Percentiles rank a stretch among this genome's conserved stretches.
phyloP scores from a whole-genome alignment of 768 basidiomycete species.

The Boletus eberwhitei region DNA sequence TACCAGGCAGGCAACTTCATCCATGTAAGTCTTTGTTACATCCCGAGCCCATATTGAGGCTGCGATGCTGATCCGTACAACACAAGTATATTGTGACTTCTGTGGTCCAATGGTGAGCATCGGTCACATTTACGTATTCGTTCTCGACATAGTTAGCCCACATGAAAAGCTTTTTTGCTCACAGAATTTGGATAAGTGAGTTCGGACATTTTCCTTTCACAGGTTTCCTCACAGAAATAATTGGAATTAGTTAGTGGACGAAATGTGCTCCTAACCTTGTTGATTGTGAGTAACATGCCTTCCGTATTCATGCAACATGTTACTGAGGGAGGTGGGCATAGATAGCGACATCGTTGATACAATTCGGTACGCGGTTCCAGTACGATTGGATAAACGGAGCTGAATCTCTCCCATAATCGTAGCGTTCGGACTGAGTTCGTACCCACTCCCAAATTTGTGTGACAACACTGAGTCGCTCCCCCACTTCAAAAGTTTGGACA shows the following conservation, averaged over 20 bases:
- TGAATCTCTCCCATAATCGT: neutral
- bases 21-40: neutral
- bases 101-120: slow-evolving; percentile 11
- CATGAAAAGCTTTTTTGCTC: slow-evolving; percentile 6
- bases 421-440: slow-evolving; percentile 7
- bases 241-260: slow-evolving; percentile 1
- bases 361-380: slow-evolving; percentile 1
- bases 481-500: neutral
- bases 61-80: neutral
- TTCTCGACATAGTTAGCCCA: neutral
- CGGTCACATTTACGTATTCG: too few relatives aligned
- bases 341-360: neutral
- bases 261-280: neutral
- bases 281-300: slow-evolving; percentile 1
- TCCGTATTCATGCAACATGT: neutral
- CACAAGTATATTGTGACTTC: slow-evolving; percentile 1
- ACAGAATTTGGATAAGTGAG: slow-evolving; percentile 15
- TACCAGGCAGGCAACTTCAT: neutral
- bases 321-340: neutral
- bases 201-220: too few relatives aligned
- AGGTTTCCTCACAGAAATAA: neutral
- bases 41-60: too few relatives aligned
- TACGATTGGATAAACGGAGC: too few relatives aligned
- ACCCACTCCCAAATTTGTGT: neutral
- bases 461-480: neutral